These are phyloP conservation scores for Flaveria robusta DNA, from an alignment of 129 eudicot species.

Conservation along the genomic window DNA sequence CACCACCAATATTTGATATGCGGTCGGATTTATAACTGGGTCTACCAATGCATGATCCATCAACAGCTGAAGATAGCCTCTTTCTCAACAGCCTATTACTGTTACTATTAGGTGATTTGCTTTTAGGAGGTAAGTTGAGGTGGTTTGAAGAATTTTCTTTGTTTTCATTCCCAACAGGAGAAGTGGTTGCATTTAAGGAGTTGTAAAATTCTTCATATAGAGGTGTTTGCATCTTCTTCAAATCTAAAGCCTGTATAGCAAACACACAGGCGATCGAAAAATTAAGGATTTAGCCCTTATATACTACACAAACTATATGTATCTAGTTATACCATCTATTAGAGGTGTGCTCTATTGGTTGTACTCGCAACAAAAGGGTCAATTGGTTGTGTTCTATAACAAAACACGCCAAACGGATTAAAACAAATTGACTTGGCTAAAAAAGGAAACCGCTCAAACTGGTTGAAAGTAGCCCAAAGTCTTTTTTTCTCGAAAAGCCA, in stretches of 20 bases:
- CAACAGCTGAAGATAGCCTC: constrained; percentile 77
- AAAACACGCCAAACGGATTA: too few species aligned
- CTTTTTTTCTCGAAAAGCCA: too few species aligned
- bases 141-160: constrained; percentile 65
- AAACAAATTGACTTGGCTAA: too few species aligned
- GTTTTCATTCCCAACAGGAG: constrained; percentile 51
- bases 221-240: constrained; percentile 94
- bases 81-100: constrained; percentile 45
- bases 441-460: too few species aligned
- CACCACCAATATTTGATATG: constrained; percentile 44
- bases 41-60: constrained; percentile 54
- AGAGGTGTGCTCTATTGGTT: too few species aligned
- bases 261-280: constrained; percentile 17
- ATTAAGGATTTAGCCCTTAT: too few species aligned
- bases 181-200: constrained; percentile 60
- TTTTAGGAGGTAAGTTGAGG: constrained; percentile 68
- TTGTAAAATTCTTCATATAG: constrained; percentile 85
- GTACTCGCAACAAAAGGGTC: too few species aligned
- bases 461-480: too few species aligned
- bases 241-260: constrained; percentile 79
- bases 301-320: not conserved
- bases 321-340: not conserved
- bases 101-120: constrained; percentile 60
- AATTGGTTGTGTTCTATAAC: too few species aligned
- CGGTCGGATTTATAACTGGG: constrained; percentile 50